Conservation (phyloP, 176 grass and related monocot species). For the Rhynchospora breviuscula region DNA sequence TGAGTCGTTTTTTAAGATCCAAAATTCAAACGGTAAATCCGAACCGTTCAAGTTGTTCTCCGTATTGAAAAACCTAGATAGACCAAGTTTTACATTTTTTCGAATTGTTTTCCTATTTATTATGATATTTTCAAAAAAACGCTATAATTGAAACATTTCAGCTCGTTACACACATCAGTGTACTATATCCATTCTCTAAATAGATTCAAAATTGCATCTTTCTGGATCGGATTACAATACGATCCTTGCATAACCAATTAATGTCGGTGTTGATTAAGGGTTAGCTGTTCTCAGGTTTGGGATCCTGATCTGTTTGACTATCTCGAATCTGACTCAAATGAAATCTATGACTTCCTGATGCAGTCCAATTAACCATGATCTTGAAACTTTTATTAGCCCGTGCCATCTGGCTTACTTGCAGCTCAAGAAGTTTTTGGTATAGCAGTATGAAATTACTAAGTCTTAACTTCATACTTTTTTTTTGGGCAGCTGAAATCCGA, state of each 20-base stretch:
- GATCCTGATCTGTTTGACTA: neutral
- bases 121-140: too few species aligned
- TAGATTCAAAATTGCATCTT: neutral
- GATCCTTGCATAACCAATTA: neutral
- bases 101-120: too few species aligned
- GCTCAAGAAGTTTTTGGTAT: neutral
- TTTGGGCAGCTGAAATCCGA: constrained; percentile 76
- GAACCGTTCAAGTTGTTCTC: too few species aligned
- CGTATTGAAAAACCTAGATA: too few species aligned
- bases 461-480: constrained; percentile 29
- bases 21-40: too few species aligned
- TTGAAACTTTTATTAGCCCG: neutral
- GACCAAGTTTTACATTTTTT: too few species aligned
- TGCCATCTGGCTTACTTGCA: neutral
- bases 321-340: neutral
- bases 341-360: neutral
- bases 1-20: too few species aligned
- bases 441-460: neutral
- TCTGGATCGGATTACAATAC: neutral
- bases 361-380: neutral
- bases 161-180: too few species aligned
- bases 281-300: neutral
- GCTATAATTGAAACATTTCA: too few species aligned
- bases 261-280: neutral
- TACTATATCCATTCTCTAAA: too few species aligned